Evolutionary conservation across 768 basidiomycete species (phyloP).

Genomic region (Lentinula aciculospora): DNA sequence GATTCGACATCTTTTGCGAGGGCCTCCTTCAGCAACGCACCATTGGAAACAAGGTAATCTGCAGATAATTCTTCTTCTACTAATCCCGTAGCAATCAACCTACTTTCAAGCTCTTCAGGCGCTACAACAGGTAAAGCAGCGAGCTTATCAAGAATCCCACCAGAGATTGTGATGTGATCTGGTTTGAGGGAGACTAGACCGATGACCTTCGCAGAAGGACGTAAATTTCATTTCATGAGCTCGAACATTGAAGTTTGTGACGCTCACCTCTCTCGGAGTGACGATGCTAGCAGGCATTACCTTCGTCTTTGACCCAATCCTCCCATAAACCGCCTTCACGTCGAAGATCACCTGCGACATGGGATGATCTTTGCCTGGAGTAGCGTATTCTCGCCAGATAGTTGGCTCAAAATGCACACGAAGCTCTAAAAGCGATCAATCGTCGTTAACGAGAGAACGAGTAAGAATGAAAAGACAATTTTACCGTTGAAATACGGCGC

Average conservation of each 20-base stretch:
- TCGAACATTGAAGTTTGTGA: neutral
- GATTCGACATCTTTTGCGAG: conserved; percentile 31
- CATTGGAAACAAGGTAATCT: conserved; percentile 31
- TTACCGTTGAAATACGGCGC: conserved; percentile 54
- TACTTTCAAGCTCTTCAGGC: conserved; percentile 8
- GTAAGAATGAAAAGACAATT: conserved; percentile 4
- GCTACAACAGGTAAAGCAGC: conserved; percentile 17
- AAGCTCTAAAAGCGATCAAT: conserved; percentile 25
- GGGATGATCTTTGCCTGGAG: conserved; percentile 35
- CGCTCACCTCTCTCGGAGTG: conserved; percentile 25
- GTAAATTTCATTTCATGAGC: neutral
- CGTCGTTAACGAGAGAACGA: neutral
- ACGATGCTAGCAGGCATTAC: conserved; percentile 46
- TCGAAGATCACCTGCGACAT: conserved; percentile 31
- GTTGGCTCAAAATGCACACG: conserved; percentile 40
- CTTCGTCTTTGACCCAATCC: conserved; percentile 29
- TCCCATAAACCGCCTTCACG: conserved; percentile 32
- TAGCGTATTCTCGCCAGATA: conserved; percentile 31
- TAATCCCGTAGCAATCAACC: neutral
- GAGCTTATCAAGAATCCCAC: conserved; percentile 33
- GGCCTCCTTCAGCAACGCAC: conserved; percentile 26
- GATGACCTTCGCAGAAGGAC: conserved; percentile 24
- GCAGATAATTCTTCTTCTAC: neutral
- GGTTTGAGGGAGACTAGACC: conserved; percentile 34
- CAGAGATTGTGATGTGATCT: conserved; percentile 39